A percentile compares a stretch with the other conserved stretches of the same genome.
Evolutionary conservation across 176 grass and related monocot species (phyloP).

Genomic region (Cymbopogon citratus): DNA sequence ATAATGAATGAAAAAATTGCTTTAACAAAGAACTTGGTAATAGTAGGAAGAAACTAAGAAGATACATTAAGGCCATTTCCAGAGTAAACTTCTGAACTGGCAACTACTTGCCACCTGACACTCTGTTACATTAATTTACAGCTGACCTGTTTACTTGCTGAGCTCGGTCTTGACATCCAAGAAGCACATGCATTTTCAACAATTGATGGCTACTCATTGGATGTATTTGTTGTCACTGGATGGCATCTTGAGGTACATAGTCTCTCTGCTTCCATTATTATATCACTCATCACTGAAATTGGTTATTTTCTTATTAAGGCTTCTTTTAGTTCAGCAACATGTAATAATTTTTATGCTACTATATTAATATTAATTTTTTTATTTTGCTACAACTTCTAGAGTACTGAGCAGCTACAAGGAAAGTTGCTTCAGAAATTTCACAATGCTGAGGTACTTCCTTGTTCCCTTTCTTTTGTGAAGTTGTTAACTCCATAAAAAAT

Average conservation of each 20-base stretch:
- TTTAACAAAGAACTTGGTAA: neutral
- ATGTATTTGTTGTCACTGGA: conserved; percentile 77
- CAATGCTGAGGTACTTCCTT: conserved; percentile 45
- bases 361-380: neutral
- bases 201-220: conserved; percentile 72
- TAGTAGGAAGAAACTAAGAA: neutral
- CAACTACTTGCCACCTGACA: neutral
- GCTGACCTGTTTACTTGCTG: conserved; percentile 76
- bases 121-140: conserved; percentile 28
- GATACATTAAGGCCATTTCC: neutral
- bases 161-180: conserved; percentile 82
- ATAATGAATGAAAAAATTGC: neutral
- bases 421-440: conserved; percentile 53
- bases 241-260: conserved; percentile 68
- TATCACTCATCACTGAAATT: neutral
- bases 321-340: neutral
- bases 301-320: neutral
- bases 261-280: neutral
- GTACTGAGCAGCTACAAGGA: conserved; percentile 45
- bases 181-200: conserved; percentile 95
- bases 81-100: neutral
- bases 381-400: conserved; percentile 29
- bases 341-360: neutral
- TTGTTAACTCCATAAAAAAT: conserved; percentile 3
- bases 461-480: neutral